Evolutionary conservation across 257 asterid genomes (phyloP), one percentile per base, ranked within the genome.

Genomic region (Buddleja alternifolia): DNA sequence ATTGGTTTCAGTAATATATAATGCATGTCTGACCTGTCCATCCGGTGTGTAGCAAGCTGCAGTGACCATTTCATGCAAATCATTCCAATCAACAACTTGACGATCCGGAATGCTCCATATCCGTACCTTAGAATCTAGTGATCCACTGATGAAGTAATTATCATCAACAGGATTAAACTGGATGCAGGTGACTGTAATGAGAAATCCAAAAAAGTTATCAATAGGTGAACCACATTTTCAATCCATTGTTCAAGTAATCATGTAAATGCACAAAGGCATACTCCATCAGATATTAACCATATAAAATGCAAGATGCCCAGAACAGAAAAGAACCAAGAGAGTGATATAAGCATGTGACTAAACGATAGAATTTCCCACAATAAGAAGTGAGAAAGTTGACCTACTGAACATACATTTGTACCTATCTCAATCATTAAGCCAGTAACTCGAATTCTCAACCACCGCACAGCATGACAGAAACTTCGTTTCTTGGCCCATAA

Each of bases 41-140:
- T 94, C 97, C 1, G 97, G 99, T 32, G 97, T 94, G 78, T 94
- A 94, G 84, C 97, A 89, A 74, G 97, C 99, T 29, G 98, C 97
- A 71, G 99, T 94, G 73, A 94, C 98, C 99, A 94, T 94, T 83
- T 94, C 99, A 74, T 86, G 97, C 75, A 94, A 81, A 84, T 94
- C 99, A 78, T 72, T 86, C 99, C 98, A 94, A 77, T 91, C 98
- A 75, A 94, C 97, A 80, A 94, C 99, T 84, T 86, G 89, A 68
- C 82, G 85, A 68, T 89, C 97, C 46, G 96, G 96, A 72, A 94
- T 89, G 82, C 97, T 94, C 99, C 99, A 94, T 72, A 94, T 86
- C n/a, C 98, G 96, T 69, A 94, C 99, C 92, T 94, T 91, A 64
- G 90, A 87, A 83, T 94, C 99, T 54, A 94, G 82, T 67, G 99